Conservation (phyloP, 2,329 filamentous ascomycete species). For the Cladosporium sp. region DNA sequence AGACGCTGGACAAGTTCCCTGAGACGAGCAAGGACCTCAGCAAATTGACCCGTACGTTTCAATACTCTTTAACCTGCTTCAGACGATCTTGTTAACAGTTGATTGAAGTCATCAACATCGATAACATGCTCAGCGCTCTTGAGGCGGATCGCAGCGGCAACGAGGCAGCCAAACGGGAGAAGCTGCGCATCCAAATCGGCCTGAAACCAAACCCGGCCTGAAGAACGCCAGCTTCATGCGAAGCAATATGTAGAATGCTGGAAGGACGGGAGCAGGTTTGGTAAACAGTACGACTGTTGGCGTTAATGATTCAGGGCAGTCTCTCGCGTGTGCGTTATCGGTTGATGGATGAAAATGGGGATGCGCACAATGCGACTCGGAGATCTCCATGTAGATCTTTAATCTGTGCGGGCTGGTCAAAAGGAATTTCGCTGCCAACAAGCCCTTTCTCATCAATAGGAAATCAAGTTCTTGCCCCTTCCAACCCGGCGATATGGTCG, state of each 20-base stretch:
- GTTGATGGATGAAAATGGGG: background rate
- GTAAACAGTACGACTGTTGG: constrained; percentile 2
- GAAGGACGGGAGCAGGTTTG: no score
- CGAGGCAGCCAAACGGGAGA: constrained; percentile 25
- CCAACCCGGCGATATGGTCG: no score
- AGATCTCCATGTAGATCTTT: no score
- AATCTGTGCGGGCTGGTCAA: no score
- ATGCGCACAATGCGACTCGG: background rate
- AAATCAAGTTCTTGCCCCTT: no score
- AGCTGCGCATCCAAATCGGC: constrained; percentile 27
- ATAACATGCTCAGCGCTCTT: constrained; percentile 25
- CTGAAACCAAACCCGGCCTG: constrained; percentile 28
- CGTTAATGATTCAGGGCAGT: background rate
- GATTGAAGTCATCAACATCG: constrained; percentile 22
- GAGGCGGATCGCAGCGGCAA: constrained; percentile 27
- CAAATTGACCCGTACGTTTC: constrained; percentile 24
- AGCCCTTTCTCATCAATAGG: no score
- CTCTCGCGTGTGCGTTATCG: no score
- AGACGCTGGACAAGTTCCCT: constrained; percentile 28
- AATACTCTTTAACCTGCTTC: no score
- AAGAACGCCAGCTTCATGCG: background rate
- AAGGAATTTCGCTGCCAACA: no score
- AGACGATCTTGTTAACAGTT: background rate
- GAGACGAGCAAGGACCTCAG: constrained; percentile 24
- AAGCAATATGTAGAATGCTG: no score